Conservation (phyloP, 1,284 basidiomycete species). For the Coriolopsis trogii region DNA sequence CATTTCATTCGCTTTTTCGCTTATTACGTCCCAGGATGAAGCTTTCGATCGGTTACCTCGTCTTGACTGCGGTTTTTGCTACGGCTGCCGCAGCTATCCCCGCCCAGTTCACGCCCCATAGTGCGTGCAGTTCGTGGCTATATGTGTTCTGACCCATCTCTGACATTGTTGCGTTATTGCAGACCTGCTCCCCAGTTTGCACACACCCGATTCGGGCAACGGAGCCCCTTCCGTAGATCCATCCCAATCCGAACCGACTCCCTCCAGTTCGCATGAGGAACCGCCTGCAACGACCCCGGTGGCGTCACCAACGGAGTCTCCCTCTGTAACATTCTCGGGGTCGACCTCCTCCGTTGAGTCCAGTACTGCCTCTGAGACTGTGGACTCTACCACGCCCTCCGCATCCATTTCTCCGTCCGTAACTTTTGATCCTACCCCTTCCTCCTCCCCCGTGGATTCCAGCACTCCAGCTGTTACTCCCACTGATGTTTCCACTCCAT, state of each 20-base stretch:
- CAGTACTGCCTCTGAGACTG: background rate
- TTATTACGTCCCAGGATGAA: conserved; percentile 10
- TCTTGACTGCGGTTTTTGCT: conserved; percentile 2
- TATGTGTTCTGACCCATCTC: too few relatives aligned
- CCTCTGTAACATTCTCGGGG: background rate
- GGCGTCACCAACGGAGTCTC: background rate
- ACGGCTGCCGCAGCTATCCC: conserved; percentile 7
- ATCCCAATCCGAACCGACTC: too few relatives aligned
- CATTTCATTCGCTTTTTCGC: background rate
- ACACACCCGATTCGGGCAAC: too few relatives aligned
- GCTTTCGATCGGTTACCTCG: conserved; percentile 4
- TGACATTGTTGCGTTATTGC: background rate
- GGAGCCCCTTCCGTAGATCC: too few relatives aligned
- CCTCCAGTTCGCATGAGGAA: too few relatives aligned
- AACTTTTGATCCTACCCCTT: background rate
- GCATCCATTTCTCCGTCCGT: background rate
- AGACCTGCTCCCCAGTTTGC: too few relatives aligned
- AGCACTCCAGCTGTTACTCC: too few relatives aligned
- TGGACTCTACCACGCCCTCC: background rate
- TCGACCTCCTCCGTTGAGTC: background rate
- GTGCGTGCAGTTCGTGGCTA: too few relatives aligned
- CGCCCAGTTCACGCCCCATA: too few relatives aligned
- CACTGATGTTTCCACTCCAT: too few relatives aligned
- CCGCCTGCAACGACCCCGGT: too few relatives aligned
- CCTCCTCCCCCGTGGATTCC: background rate